Evolutionary conservation across 164 flowering plant species (phyloP).

Genomic region (Chimonanthus praecox): DNA sequence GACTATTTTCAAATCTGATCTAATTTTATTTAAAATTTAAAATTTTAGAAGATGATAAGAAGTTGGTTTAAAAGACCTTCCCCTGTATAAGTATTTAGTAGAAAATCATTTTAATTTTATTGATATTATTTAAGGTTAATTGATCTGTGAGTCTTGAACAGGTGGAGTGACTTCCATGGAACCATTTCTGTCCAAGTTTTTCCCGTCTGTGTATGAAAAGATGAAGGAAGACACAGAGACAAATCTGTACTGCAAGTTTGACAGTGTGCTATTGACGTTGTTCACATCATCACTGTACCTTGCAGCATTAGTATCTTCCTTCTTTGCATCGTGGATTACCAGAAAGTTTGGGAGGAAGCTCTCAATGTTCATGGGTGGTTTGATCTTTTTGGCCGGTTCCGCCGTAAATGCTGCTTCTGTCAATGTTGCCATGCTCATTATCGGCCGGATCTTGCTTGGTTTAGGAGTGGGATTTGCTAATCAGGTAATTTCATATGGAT

Average conservation of each 20-base stretch:
- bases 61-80: not conserved
- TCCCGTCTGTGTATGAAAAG: constrained; percentile 21
- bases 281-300: constrained; percentile 31
- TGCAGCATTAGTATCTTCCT: constrained; percentile 24
- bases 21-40: too few species aligned
- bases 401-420: constrained; percentile 16
- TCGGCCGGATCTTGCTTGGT: constrained; percentile 22
- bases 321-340: not conserved
- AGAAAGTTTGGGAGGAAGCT: constrained; percentile 21
- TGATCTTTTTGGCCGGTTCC: constrained; percentile 19
- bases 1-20: too few species aligned
- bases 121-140: not conserved
- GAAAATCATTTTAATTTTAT: too few species aligned
- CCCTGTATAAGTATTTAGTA: not conserved
- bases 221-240: constrained; percentile 6
- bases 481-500: constrained; percentile 18
- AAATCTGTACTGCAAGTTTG: constrained; percentile 28
- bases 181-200: constrained; percentile 26
- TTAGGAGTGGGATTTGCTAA: constrained; percentile 19
- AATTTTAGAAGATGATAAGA: too few species aligned
- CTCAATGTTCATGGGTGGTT: constrained; percentile 27
- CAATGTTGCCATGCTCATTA: constrained; percentile 23
- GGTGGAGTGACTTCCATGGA: constrained; percentile 36
- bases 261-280: constrained; percentile 16
- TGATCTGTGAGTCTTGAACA: not conserved